These are phyloP conservation scores for Tardiomyces digboiensis DNA, from an alignment of 1,139 yeast genomes.

Conservation along the genomic window DNA sequence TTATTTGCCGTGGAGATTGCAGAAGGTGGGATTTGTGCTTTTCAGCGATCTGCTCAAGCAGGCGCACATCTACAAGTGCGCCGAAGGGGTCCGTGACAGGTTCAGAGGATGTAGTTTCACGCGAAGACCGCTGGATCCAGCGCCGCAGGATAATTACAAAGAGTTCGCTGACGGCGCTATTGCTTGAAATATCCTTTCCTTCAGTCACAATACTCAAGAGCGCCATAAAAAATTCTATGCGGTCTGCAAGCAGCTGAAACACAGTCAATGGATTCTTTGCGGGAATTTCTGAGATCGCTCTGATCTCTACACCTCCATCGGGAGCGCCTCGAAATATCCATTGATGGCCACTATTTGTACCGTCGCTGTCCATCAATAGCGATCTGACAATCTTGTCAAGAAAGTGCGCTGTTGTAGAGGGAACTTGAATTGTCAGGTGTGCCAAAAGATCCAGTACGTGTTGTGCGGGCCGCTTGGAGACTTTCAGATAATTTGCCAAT, in stretches of 20 bases:
- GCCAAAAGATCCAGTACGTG: conserved; percentile 20
- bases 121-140: conserved; percentile 18
- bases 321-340: conserved; percentile 49
- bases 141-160: conserved; percentile 46
- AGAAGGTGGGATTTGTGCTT: neutral
- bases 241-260: conserved; percentile 39
- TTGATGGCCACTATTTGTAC: conserved; percentile 17
- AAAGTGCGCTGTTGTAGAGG: conserved; percentile 1
- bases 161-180: neutral
- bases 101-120: conserved; percentile 9
- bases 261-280: neutral
- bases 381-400: conserved; percentile 34
- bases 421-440: conserved; percentile 1
- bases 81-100: conserved; percentile 42
- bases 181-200: conserved; percentile 33
- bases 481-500: conserved; percentile 42
- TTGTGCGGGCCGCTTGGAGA: conserved; percentile 26
- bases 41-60: conserved; percentile 27
- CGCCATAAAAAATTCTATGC: conserved; percentile 37
- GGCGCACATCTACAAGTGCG: conserved; percentile 49
- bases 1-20: conserved; percentile 3
- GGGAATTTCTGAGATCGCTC: conserved; percentile 4
- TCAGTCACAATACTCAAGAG: conserved; percentile 44
- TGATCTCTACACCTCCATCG: conserved; percentile 47
- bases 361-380: conserved; percentile 31